These are phyloP conservation scores for Prinsepia uniflora DNA, from an alignment of 306 rosid species.

Conservation along the genomic window DNA sequence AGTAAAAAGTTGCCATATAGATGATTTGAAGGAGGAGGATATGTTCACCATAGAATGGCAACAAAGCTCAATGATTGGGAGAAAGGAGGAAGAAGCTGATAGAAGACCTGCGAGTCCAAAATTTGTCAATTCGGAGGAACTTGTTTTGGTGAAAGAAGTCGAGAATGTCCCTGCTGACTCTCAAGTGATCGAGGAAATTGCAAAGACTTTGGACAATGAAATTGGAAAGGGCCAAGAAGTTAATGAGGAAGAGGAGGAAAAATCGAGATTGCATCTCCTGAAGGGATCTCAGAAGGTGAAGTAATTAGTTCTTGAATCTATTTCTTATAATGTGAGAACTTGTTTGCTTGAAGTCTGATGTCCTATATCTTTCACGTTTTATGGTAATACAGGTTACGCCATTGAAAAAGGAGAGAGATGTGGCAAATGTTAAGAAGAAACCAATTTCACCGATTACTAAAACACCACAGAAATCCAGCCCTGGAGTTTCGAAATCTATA, in stretches of 20 bases:
- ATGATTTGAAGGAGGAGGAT: slow-evolving; percentile 40
- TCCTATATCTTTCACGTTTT: slow-evolving; percentile 23
- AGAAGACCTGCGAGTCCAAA: slow-evolving; percentile 30
- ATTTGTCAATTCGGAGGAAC: slow-evolving; percentile 40
- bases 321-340: slow-evolving; percentile 1
- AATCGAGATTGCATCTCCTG: slow-evolving; percentile 30
- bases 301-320: background rate
- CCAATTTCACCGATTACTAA: slow-evolving; percentile 35
- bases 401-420: slow-evolving; percentile 41
- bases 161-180: slow-evolving; percentile 36
- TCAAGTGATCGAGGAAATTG: slow-evolving; percentile 40
- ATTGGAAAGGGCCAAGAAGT: slow-evolving; percentile 38
- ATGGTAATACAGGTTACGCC: slow-evolving; percentile 47
- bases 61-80: slow-evolving; percentile 33
- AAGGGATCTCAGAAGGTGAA: slow-evolving; percentile 59
- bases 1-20: slow-evolving; percentile 17
- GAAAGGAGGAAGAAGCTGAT: slow-evolving; percentile 39
- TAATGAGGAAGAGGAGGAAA: slow-evolving; percentile 28
- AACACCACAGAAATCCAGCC: slow-evolving; percentile 46
- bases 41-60: slow-evolving; percentile 32
- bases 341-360: slow-evolving; percentile 11
- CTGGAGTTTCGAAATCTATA: slow-evolving; percentile 45
- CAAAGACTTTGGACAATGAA: slow-evolving; percentile 35
- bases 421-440: slow-evolving; percentile 57
- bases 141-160: slow-evolving; percentile 31